These are phyloP conservation scores for Cytospora piceae DNA, from an alignment of 2,329 filamentous ascomycete genomes.

Conservation along the genomic window DNA sequence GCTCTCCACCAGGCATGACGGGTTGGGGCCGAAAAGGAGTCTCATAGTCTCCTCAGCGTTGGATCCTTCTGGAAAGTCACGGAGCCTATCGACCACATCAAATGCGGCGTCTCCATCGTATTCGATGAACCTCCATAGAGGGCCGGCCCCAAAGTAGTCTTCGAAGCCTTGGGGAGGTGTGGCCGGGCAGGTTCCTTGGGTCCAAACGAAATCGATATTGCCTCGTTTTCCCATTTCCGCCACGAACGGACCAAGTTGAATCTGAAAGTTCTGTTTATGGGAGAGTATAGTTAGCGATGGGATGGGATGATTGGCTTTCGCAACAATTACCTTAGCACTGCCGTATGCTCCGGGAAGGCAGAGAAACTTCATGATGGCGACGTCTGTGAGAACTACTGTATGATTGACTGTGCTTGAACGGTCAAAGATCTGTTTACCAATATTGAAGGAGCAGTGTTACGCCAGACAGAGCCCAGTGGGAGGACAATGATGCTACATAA, in stretches of 20 bases:
- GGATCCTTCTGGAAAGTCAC: slow-evolving; percentile 50
- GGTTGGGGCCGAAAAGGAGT: slow-evolving; percentile 47
- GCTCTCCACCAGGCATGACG: slow-evolving; percentile 43
- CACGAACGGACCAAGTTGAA: slow-evolving; percentile 26
- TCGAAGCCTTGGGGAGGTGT: slow-evolving; percentile 31
- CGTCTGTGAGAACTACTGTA: slow-evolving; percentile 13
- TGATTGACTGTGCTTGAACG: background rate
- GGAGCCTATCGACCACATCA: slow-evolving; percentile 54
- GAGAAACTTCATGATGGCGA: slow-evolving; percentile 56
- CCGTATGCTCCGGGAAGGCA: slow-evolving; percentile 63
- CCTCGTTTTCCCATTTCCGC: slow-evolving; percentile 18
- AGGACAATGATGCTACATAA: background rate
- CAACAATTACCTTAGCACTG: slow-evolving; percentile 53
- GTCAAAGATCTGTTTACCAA: background rate
- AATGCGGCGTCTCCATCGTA: slow-evolving; percentile 27
- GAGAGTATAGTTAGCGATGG: background rate
- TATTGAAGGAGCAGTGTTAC: background rate
- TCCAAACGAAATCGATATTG: slow-evolving; percentile 27
- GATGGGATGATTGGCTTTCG: slow-evolving; percentile 26
- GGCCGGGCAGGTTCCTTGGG: slow-evolving; percentile 21
- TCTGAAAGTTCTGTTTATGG: slow-evolving; percentile 26
- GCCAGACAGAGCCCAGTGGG: background rate
- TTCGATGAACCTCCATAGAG: slow-evolving; percentile 32
- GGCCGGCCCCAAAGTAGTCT: slow-evolving; percentile 32
- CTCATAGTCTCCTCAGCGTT: slow-evolving; percentile 60